These are phyloP conservation scores for Odontarrhena argentea DNA, from an alignment of 345 rosid genomes.

Conservation along the genomic window DNA sequence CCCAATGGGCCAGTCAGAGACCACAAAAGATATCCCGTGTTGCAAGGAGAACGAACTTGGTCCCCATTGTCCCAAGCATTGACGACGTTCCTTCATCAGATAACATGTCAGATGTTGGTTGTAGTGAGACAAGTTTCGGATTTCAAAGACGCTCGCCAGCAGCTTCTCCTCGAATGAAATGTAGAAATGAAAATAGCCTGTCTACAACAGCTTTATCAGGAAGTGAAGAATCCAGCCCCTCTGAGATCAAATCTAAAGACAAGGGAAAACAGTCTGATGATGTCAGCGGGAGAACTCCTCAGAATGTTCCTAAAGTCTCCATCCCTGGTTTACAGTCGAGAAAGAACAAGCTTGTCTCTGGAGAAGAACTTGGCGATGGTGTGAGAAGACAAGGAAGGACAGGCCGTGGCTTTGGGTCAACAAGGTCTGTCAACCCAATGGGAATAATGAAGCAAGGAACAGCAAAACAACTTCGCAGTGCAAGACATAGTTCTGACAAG, in stretches of 20 bases:
- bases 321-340: constrained; percentile 61
- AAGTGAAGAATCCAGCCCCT: constrained; percentile 84
- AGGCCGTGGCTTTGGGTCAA: constrained; percentile 64
- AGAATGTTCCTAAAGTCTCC: constrained; percentile 68
- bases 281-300: constrained; percentile 63
- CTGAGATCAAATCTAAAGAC: constrained; percentile 77
- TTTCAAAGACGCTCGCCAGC: constrained; percentile 61
- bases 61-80: constrained; percentile 74
- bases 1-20: constrained; percentile 88
- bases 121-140: constrained; percentile 70
- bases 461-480: constrained; percentile 83
- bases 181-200: constrained; percentile 65
- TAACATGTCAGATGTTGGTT: constrained; percentile 67
- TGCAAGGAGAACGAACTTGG: constrained; percentile 86
- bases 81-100: constrained; percentile 76
- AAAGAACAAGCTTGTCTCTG: constrained; percentile 62
- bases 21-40: constrained; percentile 86
- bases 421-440: constrained; percentile 68
- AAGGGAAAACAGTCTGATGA: constrained; percentile 80
- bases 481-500: constrained; percentile 77
- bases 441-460: constrained; percentile 70
- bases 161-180: constrained; percentile 78
- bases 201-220: constrained; percentile 80
- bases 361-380: constrained; percentile 81
- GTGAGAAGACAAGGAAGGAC: constrained; percentile 88